Evolutionary conservation across 805 yeast genomes (phyloP).

Genomic region (Teunomyces stri): DNA sequence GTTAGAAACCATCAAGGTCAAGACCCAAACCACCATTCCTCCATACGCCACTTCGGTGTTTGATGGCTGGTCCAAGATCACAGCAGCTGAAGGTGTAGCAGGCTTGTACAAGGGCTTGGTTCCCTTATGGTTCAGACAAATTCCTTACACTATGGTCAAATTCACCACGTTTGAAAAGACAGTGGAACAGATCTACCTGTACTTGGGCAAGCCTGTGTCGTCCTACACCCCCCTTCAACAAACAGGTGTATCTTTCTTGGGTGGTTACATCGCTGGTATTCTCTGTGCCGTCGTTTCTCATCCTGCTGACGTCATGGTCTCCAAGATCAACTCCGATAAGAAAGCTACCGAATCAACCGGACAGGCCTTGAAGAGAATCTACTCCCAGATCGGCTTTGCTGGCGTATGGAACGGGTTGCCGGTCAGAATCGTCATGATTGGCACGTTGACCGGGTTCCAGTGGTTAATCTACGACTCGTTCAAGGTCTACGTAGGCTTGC

Average conservation of each 20-base stretch:
- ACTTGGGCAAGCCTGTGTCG: conserved; percentile 68
- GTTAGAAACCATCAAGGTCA: conserved; percentile 91
- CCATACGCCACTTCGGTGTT: conserved; percentile 66
- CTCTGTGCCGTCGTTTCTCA: conserved; percentile 94
- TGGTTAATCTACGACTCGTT: conserved; percentile 96
- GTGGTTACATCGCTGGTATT: conserved; percentile 97
- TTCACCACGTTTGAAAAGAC: conserved; percentile 93
- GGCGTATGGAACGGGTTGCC: conserved; percentile 96
- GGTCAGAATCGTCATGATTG: conserved; percentile 94
- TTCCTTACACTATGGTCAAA: conserved; percentile 98
- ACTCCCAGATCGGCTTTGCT: conserved; percentile 75
- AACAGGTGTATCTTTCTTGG: conserved; percentile 91
- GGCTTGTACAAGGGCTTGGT: conserved; percentile 85
- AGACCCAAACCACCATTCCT: conserved; percentile 89
- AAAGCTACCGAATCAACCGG: conserved; percentile 63
- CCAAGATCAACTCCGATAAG: conserved; percentile 79
- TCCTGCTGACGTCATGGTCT: conserved; percentile 99
- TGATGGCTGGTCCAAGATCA: conserved; percentile 66
- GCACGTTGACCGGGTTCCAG: conserved; percentile 95
- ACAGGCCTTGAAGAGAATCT: conserved; percentile 69
- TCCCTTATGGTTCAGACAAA: conserved; percentile 95
- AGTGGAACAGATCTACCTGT: conserved; percentile 73
- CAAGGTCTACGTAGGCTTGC: conserved; percentile 91
- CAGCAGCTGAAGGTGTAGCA: conserved; percentile 64
- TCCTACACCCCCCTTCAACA: conserved; percentile 74